Conservation (phyloP, 1,284 basidiomycete genomes). For the Pseudomicrostroma phylloplanum region DNA sequence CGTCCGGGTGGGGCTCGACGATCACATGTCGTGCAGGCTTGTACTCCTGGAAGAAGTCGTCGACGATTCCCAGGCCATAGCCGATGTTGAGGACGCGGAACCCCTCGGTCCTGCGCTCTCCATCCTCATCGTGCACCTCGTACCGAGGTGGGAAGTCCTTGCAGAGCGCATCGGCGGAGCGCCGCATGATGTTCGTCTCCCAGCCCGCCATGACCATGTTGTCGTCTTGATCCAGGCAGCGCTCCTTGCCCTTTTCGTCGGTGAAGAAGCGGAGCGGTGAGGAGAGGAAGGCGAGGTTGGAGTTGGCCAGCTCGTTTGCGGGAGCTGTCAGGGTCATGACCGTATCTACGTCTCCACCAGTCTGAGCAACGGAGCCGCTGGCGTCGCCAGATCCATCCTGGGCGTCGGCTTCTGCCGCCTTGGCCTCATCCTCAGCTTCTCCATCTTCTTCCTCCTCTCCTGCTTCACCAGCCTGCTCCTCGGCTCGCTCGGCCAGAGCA, state of each 20-base stretch:
- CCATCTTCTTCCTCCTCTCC: slow-evolving; percentile 18
- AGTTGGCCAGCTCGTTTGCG: slow-evolving; percentile 47
- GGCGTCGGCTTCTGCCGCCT: slow-evolving; percentile 12
- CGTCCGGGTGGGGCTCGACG: slow-evolving; percentile 90
- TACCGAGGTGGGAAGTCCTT: slow-evolving; percentile 26
- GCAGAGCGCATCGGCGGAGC: slow-evolving; percentile 33
- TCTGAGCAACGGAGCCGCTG: background rate
- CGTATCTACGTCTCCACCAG: slow-evolving; percentile 53
- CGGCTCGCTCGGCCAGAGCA: slow-evolving; percentile 11
- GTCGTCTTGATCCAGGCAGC: slow-evolving; percentile 64
- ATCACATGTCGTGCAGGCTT: slow-evolving; percentile 74
- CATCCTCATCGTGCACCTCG: slow-evolving; percentile 3
- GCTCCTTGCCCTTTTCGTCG: slow-evolving; percentile 71
- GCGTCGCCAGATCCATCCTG: slow-evolving; percentile 7
- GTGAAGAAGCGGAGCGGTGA: slow-evolving; percentile 66
- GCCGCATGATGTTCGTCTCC: slow-evolving; percentile 49
- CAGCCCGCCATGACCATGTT: slow-evolving; percentile 65
- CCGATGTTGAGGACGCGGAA: slow-evolving; percentile 81
- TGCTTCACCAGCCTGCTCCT: slow-evolving; percentile 23
- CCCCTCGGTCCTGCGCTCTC: slow-evolving; percentile 36
- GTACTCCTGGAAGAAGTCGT: slow-evolving; percentile 69
- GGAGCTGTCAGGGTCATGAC: slow-evolving; percentile 47
- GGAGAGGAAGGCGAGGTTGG: slow-evolving; percentile 68
- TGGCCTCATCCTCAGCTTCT: slow-evolving; percentile 17
- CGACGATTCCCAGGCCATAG: slow-evolving; percentile 91